phyloP scores from a whole-genome alignment of 2,329 filamentous ascomycete genomes.

The Thermoascus crustaceus region DNA sequence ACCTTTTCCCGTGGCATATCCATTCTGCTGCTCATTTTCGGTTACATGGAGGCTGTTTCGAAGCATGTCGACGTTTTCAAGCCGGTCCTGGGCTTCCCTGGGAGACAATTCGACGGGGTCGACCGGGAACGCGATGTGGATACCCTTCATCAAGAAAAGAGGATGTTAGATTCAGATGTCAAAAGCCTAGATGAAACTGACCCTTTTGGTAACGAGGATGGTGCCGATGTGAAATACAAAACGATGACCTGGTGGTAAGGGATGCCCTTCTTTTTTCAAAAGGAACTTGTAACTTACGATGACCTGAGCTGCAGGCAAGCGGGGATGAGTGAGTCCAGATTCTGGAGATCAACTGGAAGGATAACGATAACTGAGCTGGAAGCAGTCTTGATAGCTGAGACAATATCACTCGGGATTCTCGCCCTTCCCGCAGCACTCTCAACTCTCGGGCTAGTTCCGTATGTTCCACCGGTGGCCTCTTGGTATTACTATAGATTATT shows the following conservation, averaged over 20 bases:
- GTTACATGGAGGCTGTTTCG: too few relatives aligned
- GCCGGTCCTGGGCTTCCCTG: too few relatives aligned
- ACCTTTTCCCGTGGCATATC: too few relatives aligned
- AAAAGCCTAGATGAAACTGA: neutral
- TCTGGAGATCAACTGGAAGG: neutral
- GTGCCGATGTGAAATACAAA: neutral
- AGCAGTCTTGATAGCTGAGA: constrained; percentile 51
- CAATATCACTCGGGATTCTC: constrained; percentile 50
- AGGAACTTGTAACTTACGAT: neutral
- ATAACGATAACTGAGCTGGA: neutral
- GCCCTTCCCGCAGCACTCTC: constrained; percentile 48
- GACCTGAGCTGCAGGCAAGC: neutral
- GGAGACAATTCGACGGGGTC: too few relatives aligned
- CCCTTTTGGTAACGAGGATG: neutral
- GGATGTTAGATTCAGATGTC: too few relatives aligned
- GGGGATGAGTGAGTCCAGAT: neutral
- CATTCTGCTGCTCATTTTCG: too few relatives aligned
- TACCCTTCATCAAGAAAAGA: too few relatives aligned
- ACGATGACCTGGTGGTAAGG: neutral
- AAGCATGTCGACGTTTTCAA: too few relatives aligned
- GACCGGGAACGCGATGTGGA: too few relatives aligned
- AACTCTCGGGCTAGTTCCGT: constrained; percentile 47
- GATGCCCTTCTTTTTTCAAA: neutral
- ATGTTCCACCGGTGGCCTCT: constrained; percentile 12
- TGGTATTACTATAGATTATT: neutral